phyloP scores from a whole-genome alignment of 768 basidiomycete species.

The Nevesoporus exiguus region DNA sequence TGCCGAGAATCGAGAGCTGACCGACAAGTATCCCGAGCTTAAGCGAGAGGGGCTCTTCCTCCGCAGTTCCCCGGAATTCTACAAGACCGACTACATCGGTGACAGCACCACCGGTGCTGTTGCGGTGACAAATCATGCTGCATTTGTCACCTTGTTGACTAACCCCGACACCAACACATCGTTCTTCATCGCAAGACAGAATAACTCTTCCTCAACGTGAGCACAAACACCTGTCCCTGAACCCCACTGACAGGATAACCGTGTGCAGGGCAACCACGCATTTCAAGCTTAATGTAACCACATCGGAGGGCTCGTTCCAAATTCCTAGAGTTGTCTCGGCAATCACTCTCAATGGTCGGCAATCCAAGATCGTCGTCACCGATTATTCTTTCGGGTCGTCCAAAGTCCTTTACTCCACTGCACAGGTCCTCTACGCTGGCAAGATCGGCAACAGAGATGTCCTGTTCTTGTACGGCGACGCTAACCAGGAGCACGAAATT shows the following conservation, averaged over 20 bases:
- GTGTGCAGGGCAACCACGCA: conserved; percentile 29
- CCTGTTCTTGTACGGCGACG: conserved; percentile 59
- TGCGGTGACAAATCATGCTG: conserved; percentile 40
- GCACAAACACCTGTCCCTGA: conserved; percentile 18
- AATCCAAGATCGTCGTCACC: conserved; percentile 70
- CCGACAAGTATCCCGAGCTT: conserved; percentile 69
- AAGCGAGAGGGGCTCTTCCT: conserved; percentile 78
- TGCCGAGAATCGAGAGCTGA: conserved; percentile 62
- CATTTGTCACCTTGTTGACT: conserved; percentile 57
- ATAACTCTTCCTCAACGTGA: conserved; percentile 63
- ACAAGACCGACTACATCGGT: conserved; percentile 74
- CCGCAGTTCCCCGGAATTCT: conserved; percentile 73
- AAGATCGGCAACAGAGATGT: conserved; percentile 59
- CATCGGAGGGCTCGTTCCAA: conserved; percentile 47
- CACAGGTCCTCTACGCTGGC: conserved; percentile 67
- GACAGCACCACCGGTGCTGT: conserved; percentile 53
- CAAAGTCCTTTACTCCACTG: conserved; percentile 64
- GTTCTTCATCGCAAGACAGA: conserved; percentile 72
- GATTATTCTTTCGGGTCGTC: conserved; percentile 71
- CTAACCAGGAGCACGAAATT: conserved; percentile 52
- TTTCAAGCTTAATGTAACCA: conserved; percentile 62
- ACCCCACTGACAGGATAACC: background rate
- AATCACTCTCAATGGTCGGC: conserved; percentile 63
- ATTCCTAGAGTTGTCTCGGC: conserved; percentile 52
- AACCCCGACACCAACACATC: conserved; percentile 66